Conservation (phyloP, 208 protist species). For the Trypanosoma boissoni region DNA sequence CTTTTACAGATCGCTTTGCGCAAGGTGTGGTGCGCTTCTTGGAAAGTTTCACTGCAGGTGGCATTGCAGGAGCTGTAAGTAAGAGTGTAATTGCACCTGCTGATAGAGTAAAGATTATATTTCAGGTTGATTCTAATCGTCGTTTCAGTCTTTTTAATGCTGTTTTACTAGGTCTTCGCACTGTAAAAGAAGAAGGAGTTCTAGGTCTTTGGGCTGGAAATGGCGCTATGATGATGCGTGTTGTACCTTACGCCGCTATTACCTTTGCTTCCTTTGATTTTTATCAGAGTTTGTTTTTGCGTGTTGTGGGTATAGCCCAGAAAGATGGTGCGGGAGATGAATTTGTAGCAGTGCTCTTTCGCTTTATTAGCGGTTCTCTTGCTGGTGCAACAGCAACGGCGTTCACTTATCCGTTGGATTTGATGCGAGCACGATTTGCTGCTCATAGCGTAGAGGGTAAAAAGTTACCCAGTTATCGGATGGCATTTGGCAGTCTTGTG, state of each 20-base stretch:
- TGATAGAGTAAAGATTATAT: conserved; percentile 95
- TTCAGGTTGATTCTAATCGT: conserved; percentile 86
- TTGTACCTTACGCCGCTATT: conserved; percentile 93
- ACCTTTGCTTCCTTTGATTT: conserved; percentile 93
- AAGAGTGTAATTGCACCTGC: conserved; percentile 92
- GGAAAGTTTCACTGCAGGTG: conserved; percentile 91
- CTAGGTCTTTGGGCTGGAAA: conserved; percentile 93
- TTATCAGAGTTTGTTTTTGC: conserved; percentile 60
- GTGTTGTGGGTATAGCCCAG: conserved; percentile 14
- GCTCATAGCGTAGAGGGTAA: conserved; percentile 56
- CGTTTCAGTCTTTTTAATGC: conserved; percentile 69
- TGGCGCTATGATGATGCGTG: conserved; percentile 93
- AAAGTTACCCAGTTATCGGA: conserved; percentile 68
- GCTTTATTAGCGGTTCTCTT: conserved; percentile 84
- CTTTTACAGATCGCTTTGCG: conserved; percentile 10
- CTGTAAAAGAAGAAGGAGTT: conserved; percentile 82
- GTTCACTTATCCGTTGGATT: conserved; percentile 93
- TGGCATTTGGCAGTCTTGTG: conserved; percentile 60
- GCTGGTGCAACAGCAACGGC: conserved; percentile 92
- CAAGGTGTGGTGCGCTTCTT: conserved; percentile 66
- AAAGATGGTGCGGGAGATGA: conserved; percentile 39
- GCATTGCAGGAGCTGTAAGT: conserved; percentile 91
- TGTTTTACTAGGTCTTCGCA: conserved; percentile 53
- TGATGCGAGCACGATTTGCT: conserved; percentile 91
- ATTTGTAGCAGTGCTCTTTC: conserved; percentile 39